A percentile compares a stretch with the other conserved stretches of the same genome.
phyloP scores from a whole-genome alignment of 225 moss, liverwort and hornwort species.

The Thuidium tamariscinum region DNA sequence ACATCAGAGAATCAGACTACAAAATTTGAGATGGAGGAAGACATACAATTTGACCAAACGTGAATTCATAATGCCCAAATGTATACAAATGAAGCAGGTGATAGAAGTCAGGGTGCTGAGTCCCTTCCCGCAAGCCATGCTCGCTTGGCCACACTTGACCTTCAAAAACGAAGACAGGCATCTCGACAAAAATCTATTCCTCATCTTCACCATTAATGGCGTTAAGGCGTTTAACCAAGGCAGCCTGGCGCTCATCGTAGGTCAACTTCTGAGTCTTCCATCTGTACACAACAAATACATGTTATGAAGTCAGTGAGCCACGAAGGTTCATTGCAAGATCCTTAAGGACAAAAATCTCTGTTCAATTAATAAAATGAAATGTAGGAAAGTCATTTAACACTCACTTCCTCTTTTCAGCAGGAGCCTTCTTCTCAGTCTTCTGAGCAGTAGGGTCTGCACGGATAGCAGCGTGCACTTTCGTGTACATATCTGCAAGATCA shows the following conservation, averaged over 20 bases:
- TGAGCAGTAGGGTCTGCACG: conserved; percentile 48
- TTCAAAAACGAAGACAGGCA: background rate
- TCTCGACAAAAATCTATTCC: conserved; percentile 4
- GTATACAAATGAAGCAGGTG: background rate
- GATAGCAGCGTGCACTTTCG: conserved; percentile 68
- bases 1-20: background rate
- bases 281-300: background rate
- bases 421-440: conserved; percentile 64
- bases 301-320: background rate
- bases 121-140: background rate
- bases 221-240: conserved; percentile 64
- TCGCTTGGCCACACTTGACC: background rate
- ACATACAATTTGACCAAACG: background rate
- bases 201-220: conserved; percentile 60
- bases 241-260: conserved; percentile 74
- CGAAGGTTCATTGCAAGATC: background rate
- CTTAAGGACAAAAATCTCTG: background rate
- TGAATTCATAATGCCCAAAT: background rate
- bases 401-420: conserved; percentile 62
- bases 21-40: background rate
- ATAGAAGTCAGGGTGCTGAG: background rate
- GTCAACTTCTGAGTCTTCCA: conserved; percentile 90
- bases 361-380: background rate
- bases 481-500: conserved; percentile 56
- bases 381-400: background rate